These are phyloP conservation scores for Aspergillus mulundensis DNA, from an alignment of 495 filamentous ascomycete species.

Conservation along the genomic window DNA sequence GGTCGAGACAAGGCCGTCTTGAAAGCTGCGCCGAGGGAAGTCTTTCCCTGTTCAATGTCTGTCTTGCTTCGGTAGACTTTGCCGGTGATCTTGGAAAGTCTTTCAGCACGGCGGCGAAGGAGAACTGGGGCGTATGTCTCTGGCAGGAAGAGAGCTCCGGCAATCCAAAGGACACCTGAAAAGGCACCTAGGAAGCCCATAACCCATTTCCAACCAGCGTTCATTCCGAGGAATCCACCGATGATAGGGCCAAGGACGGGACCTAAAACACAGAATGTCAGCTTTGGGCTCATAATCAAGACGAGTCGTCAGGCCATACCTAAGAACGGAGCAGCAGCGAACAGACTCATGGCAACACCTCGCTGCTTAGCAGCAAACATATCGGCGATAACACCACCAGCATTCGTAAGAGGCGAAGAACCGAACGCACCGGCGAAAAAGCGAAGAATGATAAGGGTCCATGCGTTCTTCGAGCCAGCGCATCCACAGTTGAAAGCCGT, in stretches of 20 bases:
- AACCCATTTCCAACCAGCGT: slow-evolving; percentile 63
- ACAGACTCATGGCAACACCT: slow-evolving; percentile 61
- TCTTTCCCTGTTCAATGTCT: slow-evolving; percentile 42
- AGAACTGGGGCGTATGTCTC: slow-evolving; percentile 62
- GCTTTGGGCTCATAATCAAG: background rate
- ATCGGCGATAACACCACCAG: slow-evolving; percentile 71
- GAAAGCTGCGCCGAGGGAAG: slow-evolving; percentile 34
- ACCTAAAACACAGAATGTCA: slow-evolving; percentile 21
- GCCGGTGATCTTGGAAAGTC: slow-evolving; percentile 50
- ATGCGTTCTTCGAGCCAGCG: slow-evolving; percentile 57
- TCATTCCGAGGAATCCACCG: slow-evolving; percentile 59
- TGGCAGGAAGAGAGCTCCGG: slow-evolving; percentile 49
- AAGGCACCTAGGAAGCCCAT: slow-evolving; percentile 53
- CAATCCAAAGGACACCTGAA: slow-evolving; percentile 53
- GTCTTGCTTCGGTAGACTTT: slow-evolving; percentile 52
- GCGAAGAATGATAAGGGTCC: slow-evolving; percentile 66
- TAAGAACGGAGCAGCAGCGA: slow-evolving; percentile 64
- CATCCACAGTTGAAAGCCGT: slow-evolving; percentile 67
- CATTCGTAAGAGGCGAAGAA: slow-evolving; percentile 66
- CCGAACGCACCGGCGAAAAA: slow-evolving; percentile 81
- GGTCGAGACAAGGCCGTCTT: slow-evolving; percentile 45
- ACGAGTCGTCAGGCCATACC: slow-evolving; percentile 22
- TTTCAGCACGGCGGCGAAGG: slow-evolving; percentile 49
- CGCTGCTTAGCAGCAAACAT: slow-evolving; percentile 63
- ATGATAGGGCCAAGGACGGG: slow-evolving; percentile 60